Evolutionary conservation across 2,329 filamentous ascomycete species (phyloP), one percentile per base, ranked within the genome.

Genomic region (Ophiostoma triangulosporum): DNA sequence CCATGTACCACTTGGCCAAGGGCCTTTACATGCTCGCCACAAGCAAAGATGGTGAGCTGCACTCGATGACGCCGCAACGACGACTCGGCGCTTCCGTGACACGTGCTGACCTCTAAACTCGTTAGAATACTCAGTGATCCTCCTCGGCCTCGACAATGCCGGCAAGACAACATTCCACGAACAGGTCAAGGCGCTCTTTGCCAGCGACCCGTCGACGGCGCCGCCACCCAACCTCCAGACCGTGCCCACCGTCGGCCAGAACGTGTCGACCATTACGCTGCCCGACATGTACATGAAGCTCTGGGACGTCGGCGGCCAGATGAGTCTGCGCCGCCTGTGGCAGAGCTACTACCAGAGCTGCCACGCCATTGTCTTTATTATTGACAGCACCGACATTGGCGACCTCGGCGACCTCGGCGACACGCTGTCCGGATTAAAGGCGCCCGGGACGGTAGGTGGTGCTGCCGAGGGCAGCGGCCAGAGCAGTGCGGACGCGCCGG

Each of bases 81-180:
- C 43, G 17, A 49, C 17, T 32, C n/a, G 6, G 35, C 15, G n/a
- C 8, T n/a, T n/a, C n/a, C 35, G 14, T 9, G 35, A 36, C 35
- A 17, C 7, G 35, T 36, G 20, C 38, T 43, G 20, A 43, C 38
- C n/a, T n/a, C n/a, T n/a, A n/a, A 33, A 31, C 8, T 12, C 1
- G n/a, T n/a, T 40, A 93, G 91, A 97, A 73, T 97, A 96, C 75
- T 96, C 91, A 22, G 88, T 96, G 64, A 88, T 97, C 65, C 84
- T 97, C 61, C 86, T 97, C 63, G 93, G 93, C 58, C 86, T 97
- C 65, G 93, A 97, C 75, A 97, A 97, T 67, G 93, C 93, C 57
- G 93, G 93, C 69, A 97, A 97, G 75, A 97, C 93, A 38, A 97
- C 93, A 26, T 90, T 97, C 65, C 89, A 96, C 70, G 88, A 94